Conservation (phyloP, 495 filamentous ascomycete species). For the Xylaria castorea region DNA sequence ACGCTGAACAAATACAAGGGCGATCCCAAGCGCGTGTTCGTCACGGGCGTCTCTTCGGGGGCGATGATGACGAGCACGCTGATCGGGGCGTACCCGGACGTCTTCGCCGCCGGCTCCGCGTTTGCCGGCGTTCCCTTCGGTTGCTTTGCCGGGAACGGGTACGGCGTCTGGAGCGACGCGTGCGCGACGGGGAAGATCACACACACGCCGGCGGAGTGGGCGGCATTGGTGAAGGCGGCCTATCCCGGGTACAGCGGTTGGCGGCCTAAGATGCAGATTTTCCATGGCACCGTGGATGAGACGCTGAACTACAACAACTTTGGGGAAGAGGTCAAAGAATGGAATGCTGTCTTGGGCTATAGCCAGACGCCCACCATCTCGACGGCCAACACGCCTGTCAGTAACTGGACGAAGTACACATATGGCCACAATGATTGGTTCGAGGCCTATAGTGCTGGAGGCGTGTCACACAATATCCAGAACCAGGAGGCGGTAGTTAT, state of each 20-base stretch:
- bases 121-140: slow-evolving; percentile 68
- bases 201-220: slow-evolving; percentile 52
- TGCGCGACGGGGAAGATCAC: slow-evolving; percentile 52
- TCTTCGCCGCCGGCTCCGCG: slow-evolving; percentile 54
- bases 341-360: slow-evolving; percentile 46
- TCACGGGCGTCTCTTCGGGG: slow-evolving; percentile 56
- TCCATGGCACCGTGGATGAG: slow-evolving; percentile 57
- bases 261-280: slow-evolving; percentile 63
- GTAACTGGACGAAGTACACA: slow-evolving; percentile 54
- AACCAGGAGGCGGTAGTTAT: slow-evolving; percentile 57
- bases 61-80: slow-evolving; percentile 59
- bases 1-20: slow-evolving; percentile 51
- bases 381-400: slow-evolving; percentile 44
- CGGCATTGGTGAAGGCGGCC: slow-evolving; percentile 50
- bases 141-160: slow-evolving; percentile 59
- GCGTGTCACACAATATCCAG: slow-evolving; percentile 58
- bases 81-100: slow-evolving; percentile 47
- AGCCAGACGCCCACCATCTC: slow-evolving; percentile 40
- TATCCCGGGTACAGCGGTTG: slow-evolving; percentile 58
- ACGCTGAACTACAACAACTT: slow-evolving; percentile 58
- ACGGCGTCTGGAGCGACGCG: slow-evolving; percentile 53
- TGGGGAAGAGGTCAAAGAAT: slow-evolving; percentile 60
- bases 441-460: slow-evolving; percentile 55
- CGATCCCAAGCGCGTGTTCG: slow-evolving; percentile 53
- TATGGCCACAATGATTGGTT: slow-evolving; percentile 53